phyloP scores from a whole-genome alignment of 768 basidiomycete species.

The Pisolithus orientalis region DNA sequence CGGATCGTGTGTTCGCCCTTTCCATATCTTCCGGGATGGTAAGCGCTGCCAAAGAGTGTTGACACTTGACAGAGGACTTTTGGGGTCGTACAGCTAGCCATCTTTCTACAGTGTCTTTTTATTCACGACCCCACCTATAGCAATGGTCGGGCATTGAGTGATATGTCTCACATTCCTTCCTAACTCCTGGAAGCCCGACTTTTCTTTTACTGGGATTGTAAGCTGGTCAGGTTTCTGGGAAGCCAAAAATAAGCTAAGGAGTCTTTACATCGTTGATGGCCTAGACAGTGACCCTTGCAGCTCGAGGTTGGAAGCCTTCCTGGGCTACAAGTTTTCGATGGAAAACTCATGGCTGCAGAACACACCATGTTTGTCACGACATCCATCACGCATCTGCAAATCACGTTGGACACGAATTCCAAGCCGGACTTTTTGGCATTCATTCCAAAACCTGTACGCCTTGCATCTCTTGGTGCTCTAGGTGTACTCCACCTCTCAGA shows the following conservation, averaged over 20 bases:
- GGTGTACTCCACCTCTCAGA: slow-evolving; percentile 32
- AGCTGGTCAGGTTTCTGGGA: slow-evolving; percentile 43
- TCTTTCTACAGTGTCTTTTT: slow-evolving; percentile 37
- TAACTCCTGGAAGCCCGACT: slow-evolving; percentile 44
- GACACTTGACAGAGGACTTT: slow-evolving; percentile 27
- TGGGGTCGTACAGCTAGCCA: slow-evolving; percentile 38
- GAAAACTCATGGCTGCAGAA: slow-evolving; percentile 34
- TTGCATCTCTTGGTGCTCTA: slow-evolving; percentile 31
- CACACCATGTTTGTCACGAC: slow-evolving; percentile 31
- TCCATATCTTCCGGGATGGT: slow-evolving; percentile 35
- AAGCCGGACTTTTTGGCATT: slow-evolving; percentile 24
- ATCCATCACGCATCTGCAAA: slow-evolving; percentile 41
- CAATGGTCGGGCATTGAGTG: slow-evolving; percentile 43
- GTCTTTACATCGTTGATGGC: slow-evolving; percentile 29
- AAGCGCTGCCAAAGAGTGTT: slow-evolving; percentile 19
- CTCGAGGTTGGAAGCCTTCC: slow-evolving; percentile 33
- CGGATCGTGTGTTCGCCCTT: slow-evolving; percentile 37
- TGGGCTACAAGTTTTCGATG: slow-evolving; percentile 39
- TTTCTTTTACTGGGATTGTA: slow-evolving; percentile 43
- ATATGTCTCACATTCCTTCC: slow-evolving; percentile 34
- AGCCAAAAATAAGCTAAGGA: slow-evolving; percentile 37
- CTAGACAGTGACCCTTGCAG: slow-evolving; percentile 16
- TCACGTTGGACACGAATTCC: slow-evolving; percentile 34
- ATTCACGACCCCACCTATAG: slow-evolving; percentile 34
- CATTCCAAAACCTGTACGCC: slow-evolving; percentile 25